Evolutionary conservation across 2,329 filamentous ascomycete species (phyloP).

Genomic region (Leptographium procerum): DNA sequence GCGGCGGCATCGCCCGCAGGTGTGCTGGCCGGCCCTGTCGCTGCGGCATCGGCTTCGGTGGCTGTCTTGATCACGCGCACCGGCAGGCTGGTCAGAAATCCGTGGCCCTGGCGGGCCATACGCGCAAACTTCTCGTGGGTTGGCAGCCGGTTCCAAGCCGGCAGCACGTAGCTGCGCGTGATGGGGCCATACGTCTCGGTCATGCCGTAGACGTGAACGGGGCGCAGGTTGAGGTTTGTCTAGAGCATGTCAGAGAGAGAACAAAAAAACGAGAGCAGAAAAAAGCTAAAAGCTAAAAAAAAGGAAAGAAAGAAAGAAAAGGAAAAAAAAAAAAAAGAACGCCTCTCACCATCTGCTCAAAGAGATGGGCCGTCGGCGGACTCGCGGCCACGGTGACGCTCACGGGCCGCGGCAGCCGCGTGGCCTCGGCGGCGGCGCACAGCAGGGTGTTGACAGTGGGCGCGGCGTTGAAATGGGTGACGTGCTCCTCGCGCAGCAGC

Average conservation of each 20-base stretch:
- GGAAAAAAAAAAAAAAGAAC: neutral
- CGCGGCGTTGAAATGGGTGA: conserved; percentile 93
- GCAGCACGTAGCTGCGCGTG: conserved; percentile 84
- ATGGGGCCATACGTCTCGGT: conserved; percentile 90
- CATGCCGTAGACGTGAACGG: conserved; percentile 86
- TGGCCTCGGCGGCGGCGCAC: conserved; percentile 68
- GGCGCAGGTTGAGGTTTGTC: conserved; percentile 62
- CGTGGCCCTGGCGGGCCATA: conserved; percentile 92
- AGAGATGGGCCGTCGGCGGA: conserved; percentile 79
- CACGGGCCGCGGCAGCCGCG: conserved; percentile 56
- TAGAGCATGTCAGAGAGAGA: neutral
- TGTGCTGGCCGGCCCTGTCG: neutral
- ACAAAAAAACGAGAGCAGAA: neutral
- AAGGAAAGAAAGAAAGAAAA: neutral
- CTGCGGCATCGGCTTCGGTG: conserved; percentile 36
- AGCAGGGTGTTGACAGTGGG: conserved; percentile 94
- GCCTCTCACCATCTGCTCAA: conserved; percentile 79
- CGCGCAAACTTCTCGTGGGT: conserved; percentile 67
- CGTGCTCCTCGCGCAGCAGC: conserved; percentile 69
- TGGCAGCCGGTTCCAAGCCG: conserved; percentile 67
- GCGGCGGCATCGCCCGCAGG: too few relatives aligned
- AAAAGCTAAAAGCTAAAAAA: neutral
- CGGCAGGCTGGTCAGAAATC: conserved; percentile 73
- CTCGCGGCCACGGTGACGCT: conserved; percentile 86
- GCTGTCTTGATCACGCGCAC: conserved; percentile 69